Evolutionary conservation across 176 grass and related monocot genomes (phyloP).

Genomic region (Musa itinerans): DNA sequence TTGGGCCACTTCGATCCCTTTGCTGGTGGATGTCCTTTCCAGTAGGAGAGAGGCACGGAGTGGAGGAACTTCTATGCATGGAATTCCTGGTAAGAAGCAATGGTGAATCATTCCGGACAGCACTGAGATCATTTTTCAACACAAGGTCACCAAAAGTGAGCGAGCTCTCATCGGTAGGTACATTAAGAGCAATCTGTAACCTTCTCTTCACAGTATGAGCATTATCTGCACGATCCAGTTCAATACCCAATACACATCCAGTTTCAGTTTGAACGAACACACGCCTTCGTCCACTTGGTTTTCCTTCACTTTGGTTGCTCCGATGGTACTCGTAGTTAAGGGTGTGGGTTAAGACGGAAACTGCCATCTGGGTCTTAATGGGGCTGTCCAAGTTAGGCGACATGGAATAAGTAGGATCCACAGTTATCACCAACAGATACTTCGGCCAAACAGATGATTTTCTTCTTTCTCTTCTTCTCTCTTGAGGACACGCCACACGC

Average conservation of each 20-base stretch:
- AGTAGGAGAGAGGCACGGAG: constrained; percentile 53
- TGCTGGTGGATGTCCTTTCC: constrained; percentile 40
- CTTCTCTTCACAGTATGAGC: constrained; percentile 63
- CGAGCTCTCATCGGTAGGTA: constrained; percentile 52
- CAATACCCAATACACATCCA: constrained; percentile 45
- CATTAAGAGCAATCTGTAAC: constrained; percentile 56
- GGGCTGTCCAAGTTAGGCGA: constrained; percentile 43
- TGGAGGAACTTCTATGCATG: constrained; percentile 66
- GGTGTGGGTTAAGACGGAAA: constrained; percentile 45
- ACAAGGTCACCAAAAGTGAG: constrained; percentile 63
- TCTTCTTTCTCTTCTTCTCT: constrained; percentile 30
- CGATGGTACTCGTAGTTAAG: constrained; percentile 34
- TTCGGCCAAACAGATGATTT: constrained; percentile 11
- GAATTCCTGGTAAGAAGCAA: constrained; percentile 57
- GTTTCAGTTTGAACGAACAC: constrained; percentile 57
- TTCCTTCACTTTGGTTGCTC: constrained; percentile 26
- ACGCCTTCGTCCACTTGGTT: constrained; percentile 36
- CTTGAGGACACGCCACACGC: constrained; percentile 23
- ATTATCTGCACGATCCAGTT: constrained; percentile 50
- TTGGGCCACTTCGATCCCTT: constrained; percentile 39
- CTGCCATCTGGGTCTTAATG: constrained; percentile 59
- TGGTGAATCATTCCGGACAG: constrained; percentile 47
- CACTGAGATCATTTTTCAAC: constrained; percentile 61
- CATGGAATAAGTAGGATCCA: constrained; percentile 21
- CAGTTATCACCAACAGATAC: constrained; percentile 3